Evolutionary conservation across 2,329 filamentous ascomycete species (phyloP).

Genomic region (Thielaviopsis ethacetica): DNA sequence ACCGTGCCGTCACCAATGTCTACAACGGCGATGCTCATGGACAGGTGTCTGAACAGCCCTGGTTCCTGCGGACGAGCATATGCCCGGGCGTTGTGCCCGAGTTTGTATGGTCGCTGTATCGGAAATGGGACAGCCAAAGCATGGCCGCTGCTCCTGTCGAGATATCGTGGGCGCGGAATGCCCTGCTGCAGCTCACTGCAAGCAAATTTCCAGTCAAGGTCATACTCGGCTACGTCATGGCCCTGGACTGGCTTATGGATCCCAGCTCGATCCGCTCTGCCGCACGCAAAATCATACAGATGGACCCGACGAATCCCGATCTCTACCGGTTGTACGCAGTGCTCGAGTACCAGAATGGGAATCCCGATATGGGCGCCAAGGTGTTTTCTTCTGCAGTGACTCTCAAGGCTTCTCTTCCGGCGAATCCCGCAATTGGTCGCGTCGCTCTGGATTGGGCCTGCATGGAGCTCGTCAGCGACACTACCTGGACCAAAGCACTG

Average conservation of each 20-base stretch:
- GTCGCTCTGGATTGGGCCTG: slow-evolving; percentile 39
- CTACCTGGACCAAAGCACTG: slow-evolving; percentile 16
- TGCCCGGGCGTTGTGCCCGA: slow-evolving; percentile 2
- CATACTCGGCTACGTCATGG: slow-evolving; percentile 54
- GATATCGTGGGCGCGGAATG: slow-evolving; percentile 33
- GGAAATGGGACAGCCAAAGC: background rate
- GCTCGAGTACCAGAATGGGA: slow-evolving; percentile 46
- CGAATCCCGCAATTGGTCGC: slow-evolving; percentile 3
- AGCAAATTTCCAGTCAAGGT: slow-evolving; percentile 15
- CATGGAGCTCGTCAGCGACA: slow-evolving; percentile 36
- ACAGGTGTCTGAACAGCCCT: background rate
- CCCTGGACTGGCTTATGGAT: slow-evolving; percentile 44
- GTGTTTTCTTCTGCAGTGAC: slow-evolving; percentile 44
- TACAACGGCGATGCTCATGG: background rate
- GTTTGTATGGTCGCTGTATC: background rate
- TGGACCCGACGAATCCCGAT: slow-evolving; percentile 41
- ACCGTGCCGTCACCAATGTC: background rate
- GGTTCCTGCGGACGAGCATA: background rate
- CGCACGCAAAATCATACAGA: slow-evolving; percentile 59
- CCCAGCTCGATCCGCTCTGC: slow-evolving; percentile 44
- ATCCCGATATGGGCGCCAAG: slow-evolving; percentile 39
- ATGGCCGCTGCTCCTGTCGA: slow-evolving; percentile 14
- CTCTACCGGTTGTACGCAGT: slow-evolving; percentile 70
- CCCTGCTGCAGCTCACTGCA: slow-evolving; percentile 43
- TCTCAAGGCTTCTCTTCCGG: background rate